phyloP scores from a whole-genome alignment of 2,329 filamentous ascomycete genomes.

The Pseudocercospora ulei region DNA sequence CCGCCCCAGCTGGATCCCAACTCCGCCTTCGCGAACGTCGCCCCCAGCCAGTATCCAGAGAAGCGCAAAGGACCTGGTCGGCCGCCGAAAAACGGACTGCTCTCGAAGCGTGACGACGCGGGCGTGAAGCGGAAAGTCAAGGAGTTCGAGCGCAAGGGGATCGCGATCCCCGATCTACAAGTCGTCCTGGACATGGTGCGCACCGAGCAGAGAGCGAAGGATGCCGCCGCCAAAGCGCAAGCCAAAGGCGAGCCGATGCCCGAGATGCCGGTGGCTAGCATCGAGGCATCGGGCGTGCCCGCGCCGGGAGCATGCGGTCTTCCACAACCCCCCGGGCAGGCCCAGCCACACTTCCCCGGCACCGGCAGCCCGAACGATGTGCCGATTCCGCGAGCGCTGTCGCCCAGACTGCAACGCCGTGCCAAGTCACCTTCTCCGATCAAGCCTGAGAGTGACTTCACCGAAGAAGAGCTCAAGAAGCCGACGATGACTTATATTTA shows the following conservation, averaged over 20 bases:
- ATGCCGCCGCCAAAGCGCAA: slow-evolving; percentile 25
- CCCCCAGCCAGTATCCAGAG: slow-evolving; percentile 40
- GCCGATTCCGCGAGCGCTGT: slow-evolving; percentile 8
- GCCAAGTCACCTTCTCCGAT: slow-evolving; percentile 50
- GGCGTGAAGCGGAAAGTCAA: slow-evolving; percentile 33
- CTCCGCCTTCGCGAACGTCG: slow-evolving; percentile 30
- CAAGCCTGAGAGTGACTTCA: slow-evolving; percentile 55
- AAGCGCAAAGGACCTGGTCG: slow-evolving; percentile 69
- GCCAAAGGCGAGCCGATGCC: slow-evolving; percentile 28
- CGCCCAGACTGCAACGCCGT: slow-evolving; percentile 11
- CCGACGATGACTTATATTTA: slow-evolving; percentile 55
- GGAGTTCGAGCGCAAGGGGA: slow-evolving; percentile 33
- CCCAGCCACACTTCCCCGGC: slow-evolving; percentile 5
- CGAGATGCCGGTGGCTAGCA: slow-evolving; percentile 25
- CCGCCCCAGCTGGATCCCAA: slow-evolving; percentile 25
- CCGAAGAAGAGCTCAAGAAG: slow-evolving; percentile 64
- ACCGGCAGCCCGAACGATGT: slow-evolving; percentile 12
- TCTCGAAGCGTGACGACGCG: slow-evolving; percentile 60
- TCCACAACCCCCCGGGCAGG: not conserved
- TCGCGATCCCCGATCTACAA: slow-evolving; percentile 26
- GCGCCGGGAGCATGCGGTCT: not conserved
- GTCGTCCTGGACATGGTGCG: slow-evolving; percentile 32
- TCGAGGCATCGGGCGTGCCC: slow-evolving; percentile 18
- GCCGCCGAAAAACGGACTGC: slow-evolving; percentile 71
- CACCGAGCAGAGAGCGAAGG: slow-evolving; percentile 35